phyloP scores from a whole-genome alignment of 2,329 filamentous ascomycete genomes.

The Trichoderma koningii region DNA sequence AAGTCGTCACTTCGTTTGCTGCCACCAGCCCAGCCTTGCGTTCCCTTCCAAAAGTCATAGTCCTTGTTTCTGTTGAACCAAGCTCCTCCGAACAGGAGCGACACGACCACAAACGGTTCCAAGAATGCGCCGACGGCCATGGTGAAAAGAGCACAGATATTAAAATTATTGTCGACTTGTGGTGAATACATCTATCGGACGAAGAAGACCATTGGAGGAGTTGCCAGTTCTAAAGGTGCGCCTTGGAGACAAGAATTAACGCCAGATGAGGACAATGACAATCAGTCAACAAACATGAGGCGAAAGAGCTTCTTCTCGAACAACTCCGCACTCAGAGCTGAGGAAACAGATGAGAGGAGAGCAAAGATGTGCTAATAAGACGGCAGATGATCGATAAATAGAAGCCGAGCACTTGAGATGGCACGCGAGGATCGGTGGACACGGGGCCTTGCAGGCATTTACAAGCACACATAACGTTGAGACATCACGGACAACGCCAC shows the following conservation, averaged over 20 bases:
- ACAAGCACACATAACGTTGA: not conserved
- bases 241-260: not conserved
- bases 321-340: not conserved
- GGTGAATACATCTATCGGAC: slow-evolving; percentile 18
- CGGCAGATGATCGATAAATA: slow-evolving; percentile 2
- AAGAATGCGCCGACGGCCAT: slow-evolving; percentile 47
- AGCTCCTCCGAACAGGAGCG: slow-evolving; percentile 48
- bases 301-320: not conserved
- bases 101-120: slow-evolving; percentile 47
- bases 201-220: not conserved
- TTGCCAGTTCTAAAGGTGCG: not conserved
- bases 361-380: not conserved
- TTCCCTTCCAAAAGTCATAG: slow-evolving; percentile 37
- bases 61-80: slow-evolving; percentile 48
- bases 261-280: slow-evolving; percentile 6
- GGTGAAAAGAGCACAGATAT: slow-evolving; percentile 21
- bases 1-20: slow-evolving; percentile 40
- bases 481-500: not conserved
- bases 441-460: slow-evolving; percentile 13
- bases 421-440: not conserved
- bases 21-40: slow-evolving; percentile 30
- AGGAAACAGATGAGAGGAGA: not conserved
- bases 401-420: not conserved
- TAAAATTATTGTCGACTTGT: slow-evolving; percentile 20
- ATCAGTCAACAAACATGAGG: not conserved